Percentiles rank a stretch among this genome's conserved stretches.
Conservation (phyloP, 1,139 yeast species). For the Yamadazyma friedrichii region DNA sequence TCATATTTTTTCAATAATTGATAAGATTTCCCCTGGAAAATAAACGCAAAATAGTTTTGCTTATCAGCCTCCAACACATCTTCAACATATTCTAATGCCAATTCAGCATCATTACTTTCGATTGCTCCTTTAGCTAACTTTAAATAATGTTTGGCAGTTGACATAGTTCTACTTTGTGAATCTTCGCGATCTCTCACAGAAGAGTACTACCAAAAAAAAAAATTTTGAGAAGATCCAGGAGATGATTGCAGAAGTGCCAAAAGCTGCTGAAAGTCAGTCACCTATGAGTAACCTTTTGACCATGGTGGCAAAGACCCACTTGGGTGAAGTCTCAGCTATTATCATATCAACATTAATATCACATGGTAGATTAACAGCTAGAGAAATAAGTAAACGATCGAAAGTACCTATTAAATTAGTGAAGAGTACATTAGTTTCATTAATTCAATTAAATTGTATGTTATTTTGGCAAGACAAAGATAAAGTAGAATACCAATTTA, state of each 20-base stretch:
- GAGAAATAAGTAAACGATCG: slow-evolving; percentile 44
- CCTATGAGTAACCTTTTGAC: slow-evolving; percentile 61
- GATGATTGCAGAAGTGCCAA: slow-evolving; percentile 15
- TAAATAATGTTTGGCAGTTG: slow-evolving; percentile 25
- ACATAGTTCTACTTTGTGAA: slow-evolving; percentile 6
- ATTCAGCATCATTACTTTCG: slow-evolving; percentile 54
- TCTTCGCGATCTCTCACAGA: not conserved
- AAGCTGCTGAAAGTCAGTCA: slow-evolving; percentile 47
- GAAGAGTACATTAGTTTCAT: slow-evolving; percentile 58
- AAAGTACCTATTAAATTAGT: slow-evolving; percentile 43
- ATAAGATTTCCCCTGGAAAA: slow-evolving; percentile 61
- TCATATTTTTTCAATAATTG: slow-evolving; percentile 39
- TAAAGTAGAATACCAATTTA: slow-evolving; percentile 53
- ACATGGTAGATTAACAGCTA: slow-evolving; percentile 55
- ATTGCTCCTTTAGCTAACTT: slow-evolving; percentile 63
- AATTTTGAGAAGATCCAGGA: slow-evolving; percentile 3
- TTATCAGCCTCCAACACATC: slow-evolving; percentile 56
- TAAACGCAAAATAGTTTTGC: slow-evolving; percentile 60
- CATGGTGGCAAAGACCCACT: slow-evolving; percentile 49
- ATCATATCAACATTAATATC: slow-evolving; percentile 55
- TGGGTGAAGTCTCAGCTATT: slow-evolving; percentile 65
- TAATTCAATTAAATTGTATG: slow-evolving; percentile 66
- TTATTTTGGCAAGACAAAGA: slow-evolving; percentile 50
- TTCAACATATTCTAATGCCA: slow-evolving; percentile 51
- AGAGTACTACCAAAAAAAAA: not conserved